phyloP scores from a whole-genome alignment of 2,329 filamentous ascomycete genomes.

The Calonectria ilicicola region DNA sequence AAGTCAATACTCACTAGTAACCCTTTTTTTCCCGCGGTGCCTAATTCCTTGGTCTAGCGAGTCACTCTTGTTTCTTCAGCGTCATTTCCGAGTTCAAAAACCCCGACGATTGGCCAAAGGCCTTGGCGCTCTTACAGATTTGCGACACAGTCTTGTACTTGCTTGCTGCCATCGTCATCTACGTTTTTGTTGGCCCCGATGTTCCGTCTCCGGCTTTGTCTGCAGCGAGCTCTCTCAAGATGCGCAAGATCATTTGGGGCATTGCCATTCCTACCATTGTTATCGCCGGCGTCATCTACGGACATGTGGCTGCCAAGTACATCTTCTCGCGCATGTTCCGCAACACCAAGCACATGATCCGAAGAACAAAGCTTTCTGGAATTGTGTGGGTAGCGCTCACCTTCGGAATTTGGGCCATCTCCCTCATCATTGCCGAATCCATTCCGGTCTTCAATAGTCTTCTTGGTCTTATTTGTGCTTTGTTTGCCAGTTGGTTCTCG shows the following conservation, averaged over 20 bases:
- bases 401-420: slow-evolving; percentile 66
- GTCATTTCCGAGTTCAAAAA: slow-evolving; percentile 74
- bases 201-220: slow-evolving; percentile 76
- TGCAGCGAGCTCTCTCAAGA: slow-evolving; percentile 62
- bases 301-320: slow-evolving; percentile 74
- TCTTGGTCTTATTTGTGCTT: slow-evolving; percentile 70
- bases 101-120: slow-evolving; percentile 57
- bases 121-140: slow-evolving; percentile 66
- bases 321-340: slow-evolving; percentile 74
- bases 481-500: slow-evolving; percentile 78
- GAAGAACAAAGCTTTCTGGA: slow-evolving; percentile 62
- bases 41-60: slow-evolving; percentile 44
- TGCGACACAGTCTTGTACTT: slow-evolving; percentile 73
- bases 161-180: slow-evolving; percentile 74
- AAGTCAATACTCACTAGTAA: not conserved
- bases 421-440: slow-evolving; percentile 76
- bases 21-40: too few relatives aligned
- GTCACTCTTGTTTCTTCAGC: slow-evolving; percentile 76
- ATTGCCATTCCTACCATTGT: slow-evolving; percentile 78
- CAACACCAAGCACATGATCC: slow-evolving; percentile 66
- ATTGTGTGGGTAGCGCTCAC: slow-evolving; percentile 71
- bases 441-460: slow-evolving; percentile 78
- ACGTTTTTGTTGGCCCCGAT: slow-evolving; percentile 71
- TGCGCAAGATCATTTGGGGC: slow-evolving; percentile 76
- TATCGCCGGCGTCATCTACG: slow-evolving; percentile 78